Conservation (phyloP, 169 alveolate species). For the Perkinsus chesapeaki region DNA sequence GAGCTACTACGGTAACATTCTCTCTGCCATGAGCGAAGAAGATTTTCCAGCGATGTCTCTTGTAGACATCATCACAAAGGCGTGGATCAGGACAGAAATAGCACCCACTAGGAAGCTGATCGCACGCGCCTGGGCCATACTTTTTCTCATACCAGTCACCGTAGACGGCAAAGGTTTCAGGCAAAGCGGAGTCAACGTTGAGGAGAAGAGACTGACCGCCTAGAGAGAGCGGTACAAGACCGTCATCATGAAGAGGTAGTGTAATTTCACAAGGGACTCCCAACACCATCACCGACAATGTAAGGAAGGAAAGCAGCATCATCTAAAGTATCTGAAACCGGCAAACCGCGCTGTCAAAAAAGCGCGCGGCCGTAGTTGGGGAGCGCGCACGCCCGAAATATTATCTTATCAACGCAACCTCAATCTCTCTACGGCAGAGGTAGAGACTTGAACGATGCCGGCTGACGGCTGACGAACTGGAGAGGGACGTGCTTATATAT, state of each 20-base stretch:
- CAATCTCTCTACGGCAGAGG: background rate
- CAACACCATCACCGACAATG: no score
- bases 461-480: no score
- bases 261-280: no score
- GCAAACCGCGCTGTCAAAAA: background rate
- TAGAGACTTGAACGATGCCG: no score
- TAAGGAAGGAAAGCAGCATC: background rate
- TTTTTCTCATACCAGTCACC: background rate
- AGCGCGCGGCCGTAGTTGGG: background rate
- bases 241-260: no score
- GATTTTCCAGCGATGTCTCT: no score
- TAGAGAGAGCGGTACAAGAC: background rate
- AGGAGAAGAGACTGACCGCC: background rate
- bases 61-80: background rate
- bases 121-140: background rate
- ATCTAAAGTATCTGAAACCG: background rate
- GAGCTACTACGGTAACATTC: background rate
- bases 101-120: background rate
- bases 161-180: background rate
- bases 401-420: background rate
- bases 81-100: background rate
- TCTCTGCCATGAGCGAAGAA: no score
- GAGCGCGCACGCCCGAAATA: no score
- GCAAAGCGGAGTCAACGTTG: background rate
- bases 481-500: no score